phyloP scores from a whole-genome alignment of 2,329 filamentous ascomycete genomes.

The Fusarium mangiferae region DNA sequence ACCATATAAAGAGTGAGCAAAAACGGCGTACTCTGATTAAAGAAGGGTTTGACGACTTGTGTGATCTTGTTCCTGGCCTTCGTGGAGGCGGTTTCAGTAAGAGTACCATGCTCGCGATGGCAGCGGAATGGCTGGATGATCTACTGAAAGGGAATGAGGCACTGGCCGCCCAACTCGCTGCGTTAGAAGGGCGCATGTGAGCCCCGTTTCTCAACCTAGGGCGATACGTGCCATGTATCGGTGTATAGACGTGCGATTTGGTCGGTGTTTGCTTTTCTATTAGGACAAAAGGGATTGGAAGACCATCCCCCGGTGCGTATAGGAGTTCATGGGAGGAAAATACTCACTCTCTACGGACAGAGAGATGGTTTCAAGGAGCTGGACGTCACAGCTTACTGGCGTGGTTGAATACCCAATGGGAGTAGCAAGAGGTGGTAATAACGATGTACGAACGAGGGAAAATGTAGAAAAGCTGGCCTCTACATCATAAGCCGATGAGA shows the following conservation, averaged over 20 bases:
- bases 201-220: neutral
- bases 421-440: slow-evolving; percentile 31
- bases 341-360: slow-evolving; percentile 9
- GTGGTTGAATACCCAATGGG: slow-evolving; percentile 33
- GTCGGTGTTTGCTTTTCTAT: slow-evolving; percentile 21
- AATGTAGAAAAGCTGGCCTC: slow-evolving; percentile 22
- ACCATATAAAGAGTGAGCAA: slow-evolving; percentile 89
- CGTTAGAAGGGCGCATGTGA: slow-evolving; percentile 42
- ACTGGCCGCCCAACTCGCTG: slow-evolving; percentile 64
- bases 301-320: slow-evolving; percentile 28
- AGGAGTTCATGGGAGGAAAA: slow-evolving; percentile 36
- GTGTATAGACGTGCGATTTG: slow-evolving; percentile 27
- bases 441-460: slow-evolving; percentile 12
- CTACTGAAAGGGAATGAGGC: slow-evolving; percentile 74
- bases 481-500: neutral
- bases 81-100: slow-evolving; percentile 83
- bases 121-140: slow-evolving; percentile 81
- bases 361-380: slow-evolving; percentile 16
- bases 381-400: slow-evolving; percentile 12
- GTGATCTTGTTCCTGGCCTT: slow-evolving; percentile 78
- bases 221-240: slow-evolving; percentile 2
- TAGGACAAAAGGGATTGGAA: slow-evolving; percentile 20
- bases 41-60: slow-evolving; percentile 84
- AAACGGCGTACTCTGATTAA: slow-evolving; percentile 85
- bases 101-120: slow-evolving; percentile 79